Percentiles rank a stretch among this genome's conserved stretches.
These are phyloP conservation scores for Takashimella koratensis DNA, from an alignment of 1,284 basidiomycete species.

Conservation along the genomic window DNA sequence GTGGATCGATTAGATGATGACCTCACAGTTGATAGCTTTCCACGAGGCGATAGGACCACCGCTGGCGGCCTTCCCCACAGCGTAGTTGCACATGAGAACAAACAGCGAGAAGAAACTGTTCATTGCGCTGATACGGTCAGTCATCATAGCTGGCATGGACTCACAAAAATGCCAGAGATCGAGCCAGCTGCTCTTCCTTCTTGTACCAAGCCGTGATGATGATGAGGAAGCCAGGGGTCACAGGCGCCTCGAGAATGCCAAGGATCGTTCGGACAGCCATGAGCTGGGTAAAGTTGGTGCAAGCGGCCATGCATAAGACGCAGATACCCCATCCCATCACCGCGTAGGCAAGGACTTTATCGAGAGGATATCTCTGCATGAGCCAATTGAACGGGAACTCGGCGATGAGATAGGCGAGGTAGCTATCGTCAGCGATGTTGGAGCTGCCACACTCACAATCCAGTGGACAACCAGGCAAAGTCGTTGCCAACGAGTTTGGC, in stretches of 20 bases:
- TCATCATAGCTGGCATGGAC: no score
- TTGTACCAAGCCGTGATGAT: constrained; percentile 43
- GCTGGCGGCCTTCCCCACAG: constrained; percentile 7
- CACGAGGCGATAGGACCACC: constrained; percentile 9
- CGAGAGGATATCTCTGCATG: constrained; percentile 16
- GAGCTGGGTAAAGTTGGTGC: constrained; percentile 35
- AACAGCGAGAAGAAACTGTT: constrained; percentile 17
- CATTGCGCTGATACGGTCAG: no score
- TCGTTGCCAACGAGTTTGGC: constrained; percentile 14
- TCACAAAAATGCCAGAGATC: constrained; percentile 12
- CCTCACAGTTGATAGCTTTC: constrained; percentile 15
- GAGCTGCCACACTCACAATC: no score
- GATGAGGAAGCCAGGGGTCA: constrained; percentile 46
- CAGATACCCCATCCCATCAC: constrained; percentile 42
- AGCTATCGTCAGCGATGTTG: no score
- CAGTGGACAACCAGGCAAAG: constrained; percentile 19
- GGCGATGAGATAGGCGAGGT: constrained; percentile 14
- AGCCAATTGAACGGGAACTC: constrained; percentile 18
- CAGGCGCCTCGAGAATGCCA: constrained; percentile 38
- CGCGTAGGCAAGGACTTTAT: constrained; percentile 14
- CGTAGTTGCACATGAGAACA: constrained; percentile 12
- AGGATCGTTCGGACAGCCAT: constrained; percentile 39
- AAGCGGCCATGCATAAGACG: constrained; percentile 40
- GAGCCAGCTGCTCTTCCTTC: constrained; percentile 17
- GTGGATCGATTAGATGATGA: background rate